These are phyloP conservation scores for Hemerocallis citrina DNA, from an alignment of 106 monocot species.

Conservation along the genomic window DNA sequence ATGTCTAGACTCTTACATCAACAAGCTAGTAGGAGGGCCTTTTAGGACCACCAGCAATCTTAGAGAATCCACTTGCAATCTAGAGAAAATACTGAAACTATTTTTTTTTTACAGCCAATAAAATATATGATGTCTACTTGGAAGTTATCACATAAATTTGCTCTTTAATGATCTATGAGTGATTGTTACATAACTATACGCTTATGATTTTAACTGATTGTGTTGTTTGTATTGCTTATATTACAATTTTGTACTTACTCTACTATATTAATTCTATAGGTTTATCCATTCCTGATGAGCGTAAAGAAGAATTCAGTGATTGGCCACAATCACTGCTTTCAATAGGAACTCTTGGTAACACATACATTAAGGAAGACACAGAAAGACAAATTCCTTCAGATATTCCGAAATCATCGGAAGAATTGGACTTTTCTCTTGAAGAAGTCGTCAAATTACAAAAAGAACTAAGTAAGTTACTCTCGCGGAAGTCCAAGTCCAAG, in stretches of 20 bases:
- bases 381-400: neutral
- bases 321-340: constrained; percentile 67
- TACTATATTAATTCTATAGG: constrained; percentile 8
- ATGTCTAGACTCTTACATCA: neutral
- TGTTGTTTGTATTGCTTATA: neutral
- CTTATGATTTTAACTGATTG: neutral
- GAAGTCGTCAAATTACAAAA: constrained; percentile 44
- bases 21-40: neutral
- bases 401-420: constrained; percentile 9
- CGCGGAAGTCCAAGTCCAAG: constrained; percentile 17
- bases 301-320: constrained; percentile 59
- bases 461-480: constrained; percentile 32
- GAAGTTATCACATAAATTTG: neutral
- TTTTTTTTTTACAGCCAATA: neutral
- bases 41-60: neutral
- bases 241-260: neutral
- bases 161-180: neutral
- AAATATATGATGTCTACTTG: neutral
- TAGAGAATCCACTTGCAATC: neutral
- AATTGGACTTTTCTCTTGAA: constrained; percentile 39
- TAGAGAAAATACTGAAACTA: neutral
- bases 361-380: constrained; percentile 15
- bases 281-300: constrained; percentile 5
- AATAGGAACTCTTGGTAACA: constrained; percentile 67
- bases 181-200: neutral